Percentiles rank a stretch among this genome's conserved stretches.
phyloP scores from a whole-genome alignment of 306 rosid species.

The Fagus sylvatica region DNA sequence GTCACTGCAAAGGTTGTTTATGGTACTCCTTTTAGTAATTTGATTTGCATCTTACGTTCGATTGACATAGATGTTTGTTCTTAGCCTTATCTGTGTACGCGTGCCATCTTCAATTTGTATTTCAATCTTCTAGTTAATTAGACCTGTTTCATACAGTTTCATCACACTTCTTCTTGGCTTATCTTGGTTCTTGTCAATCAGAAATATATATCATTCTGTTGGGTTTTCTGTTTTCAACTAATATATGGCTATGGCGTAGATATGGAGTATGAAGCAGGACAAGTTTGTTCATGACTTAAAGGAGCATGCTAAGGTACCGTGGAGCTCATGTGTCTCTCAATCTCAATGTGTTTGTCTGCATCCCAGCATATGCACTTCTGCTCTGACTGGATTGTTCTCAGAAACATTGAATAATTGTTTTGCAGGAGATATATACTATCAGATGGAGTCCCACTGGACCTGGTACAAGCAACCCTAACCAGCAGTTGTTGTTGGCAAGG shows the following conservation, averaged over 20 bases:
- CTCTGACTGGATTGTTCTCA: constrained; percentile 11
- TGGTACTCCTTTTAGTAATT: too few relatives aligned
- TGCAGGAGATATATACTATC: constrained; percentile 89
- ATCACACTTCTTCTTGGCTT: background rate
- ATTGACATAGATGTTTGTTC: too few relatives aligned
- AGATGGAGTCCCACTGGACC: constrained; percentile 98
- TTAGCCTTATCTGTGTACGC: background rate
- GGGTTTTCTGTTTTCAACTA: background rate
- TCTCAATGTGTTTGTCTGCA: constrained; percentile 3
- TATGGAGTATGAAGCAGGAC: constrained; percentile 94
- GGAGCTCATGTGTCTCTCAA: background rate
- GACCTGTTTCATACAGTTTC: constrained; percentile 2
- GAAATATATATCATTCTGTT: constrained; percentile 12
- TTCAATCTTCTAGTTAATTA: background rate
- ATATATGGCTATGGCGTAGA: constrained; percentile 50
- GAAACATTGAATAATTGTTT: constrained; percentile 19
- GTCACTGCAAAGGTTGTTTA: too few relatives aligned
- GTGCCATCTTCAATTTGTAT: background rate
- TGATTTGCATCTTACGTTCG: too few relatives aligned
- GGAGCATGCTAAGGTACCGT: constrained; percentile 84
- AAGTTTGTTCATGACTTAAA: constrained; percentile 76
- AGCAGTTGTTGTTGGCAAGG: constrained; percentile 89
- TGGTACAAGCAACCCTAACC: constrained; percentile 74
- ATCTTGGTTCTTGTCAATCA: background rate
- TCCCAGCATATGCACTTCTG: background rate